A percentile compares a stretch with the other conserved stretches of the same genome.
Conservation (phyloP, 2,329 filamentous ascomycete genomes). For the Botrytis fragariae region DNA sequence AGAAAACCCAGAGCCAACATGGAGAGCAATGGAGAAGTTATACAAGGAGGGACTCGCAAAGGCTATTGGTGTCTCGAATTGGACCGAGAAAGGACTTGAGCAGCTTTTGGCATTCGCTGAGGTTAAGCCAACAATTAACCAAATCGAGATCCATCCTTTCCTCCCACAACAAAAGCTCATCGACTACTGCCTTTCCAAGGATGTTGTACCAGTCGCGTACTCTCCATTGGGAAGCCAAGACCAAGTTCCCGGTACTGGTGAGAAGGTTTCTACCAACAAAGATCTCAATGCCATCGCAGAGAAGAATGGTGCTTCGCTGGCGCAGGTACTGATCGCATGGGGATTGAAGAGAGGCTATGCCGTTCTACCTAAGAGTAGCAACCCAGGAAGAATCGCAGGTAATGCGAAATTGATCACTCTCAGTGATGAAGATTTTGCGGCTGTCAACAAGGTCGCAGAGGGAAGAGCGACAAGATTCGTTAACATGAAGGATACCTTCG, state of each 20-base stretch:
- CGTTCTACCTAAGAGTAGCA: constrained; percentile 72
- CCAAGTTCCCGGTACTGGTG: constrained; percentile 62
- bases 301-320: constrained; percentile 59
- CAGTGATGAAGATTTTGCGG: constrained; percentile 59
- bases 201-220: constrained; percentile 72
- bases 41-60: constrained; percentile 57
- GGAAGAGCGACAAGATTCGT: constrained; percentile 69
- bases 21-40: constrained; percentile 72
- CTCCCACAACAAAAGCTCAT: constrained; percentile 68
- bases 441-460: constrained; percentile 58
- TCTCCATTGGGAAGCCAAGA: constrained; percentile 64
- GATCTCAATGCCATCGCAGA: constrained; percentile 62
- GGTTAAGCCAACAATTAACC: constrained; percentile 51
- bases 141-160: constrained; percentile 73
- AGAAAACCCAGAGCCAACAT: constrained; percentile 63
- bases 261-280: constrained; percentile 62
- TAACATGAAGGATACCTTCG: constrained; percentile 80
- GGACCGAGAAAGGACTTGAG: constrained; percentile 52
- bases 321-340: constrained; percentile 68
- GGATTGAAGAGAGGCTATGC: constrained; percentile 67
- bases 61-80: constrained; percentile 61
- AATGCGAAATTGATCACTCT: constrained; percentile 67
- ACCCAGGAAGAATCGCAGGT: constrained; percentile 63
- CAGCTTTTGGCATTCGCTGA: constrained; percentile 49
- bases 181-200: constrained; percentile 64